Base-by-base conservation (phyloP, 2,329 filamentous ascomycete genomes). In the Ascochyta rabiei region DNA sequence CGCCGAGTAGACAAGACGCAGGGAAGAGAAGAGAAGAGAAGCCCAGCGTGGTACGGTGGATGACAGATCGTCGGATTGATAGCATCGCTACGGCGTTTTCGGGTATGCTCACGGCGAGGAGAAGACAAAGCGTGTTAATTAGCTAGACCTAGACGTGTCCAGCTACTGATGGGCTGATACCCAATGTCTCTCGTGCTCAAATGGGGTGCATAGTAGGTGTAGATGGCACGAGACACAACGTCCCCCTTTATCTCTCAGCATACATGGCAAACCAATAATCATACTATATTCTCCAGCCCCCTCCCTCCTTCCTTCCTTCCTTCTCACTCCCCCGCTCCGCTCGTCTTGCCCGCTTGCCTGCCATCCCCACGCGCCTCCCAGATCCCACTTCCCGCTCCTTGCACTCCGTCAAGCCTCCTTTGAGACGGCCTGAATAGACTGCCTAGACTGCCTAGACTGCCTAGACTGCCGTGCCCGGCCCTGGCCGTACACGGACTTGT, bases 1-100 rank as follows among this genome's bases (percentile, higher is more conserved):
- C 69, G 53, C 70, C 10, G 72, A 74, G 38, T 64, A 61, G 30
- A 9, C 7, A 6, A 30, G 12, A 30, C 1, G 28, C 13, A 13
- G 26, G 26, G 8, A 10, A 2, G 10, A 28, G 12, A 30, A 15
- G 28, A 30, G 24, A 5, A 5, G 28, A 30, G 5, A 21, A 13
- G 18, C 35, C 12, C 18, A 21, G 35, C 16, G 35, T 16, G 35
- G 18, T 21, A 21, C 35, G 9, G 41, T 28, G 19, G 35, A 28
- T n/a, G 40, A 21, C 30, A n/a, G n/a, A 7, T 8, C 19, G 21
- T 23, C 13, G 9, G 31, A 47, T 33, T 18, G 24, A 41, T 42
- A 24, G 52, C 45, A 49, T 54, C 46, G 41, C 45, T 37, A 35
- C 34, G 45, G 46, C 52, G 52, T 54, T 54, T 12, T 28, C 16